A percentile compares a stretch with the other conserved stretches of the same genome.
Evolutionary conservation across 2,329 filamentous ascomycete species (phyloP).

Genomic region (Pseudogymnoascus verrucosus): DNA sequence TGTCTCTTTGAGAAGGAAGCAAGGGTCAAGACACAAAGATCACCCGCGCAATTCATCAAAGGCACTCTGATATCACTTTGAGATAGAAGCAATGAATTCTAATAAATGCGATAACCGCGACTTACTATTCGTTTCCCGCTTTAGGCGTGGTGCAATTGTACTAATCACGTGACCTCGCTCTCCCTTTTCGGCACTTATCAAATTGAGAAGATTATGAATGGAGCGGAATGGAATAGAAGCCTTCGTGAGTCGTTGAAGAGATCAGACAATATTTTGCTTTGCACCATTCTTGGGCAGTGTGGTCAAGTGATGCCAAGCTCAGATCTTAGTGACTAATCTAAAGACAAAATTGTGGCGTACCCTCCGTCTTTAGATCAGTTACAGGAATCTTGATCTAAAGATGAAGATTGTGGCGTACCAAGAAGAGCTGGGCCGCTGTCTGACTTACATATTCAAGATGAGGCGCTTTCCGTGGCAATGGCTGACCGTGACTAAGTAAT

Average conservation of each 20-base stretch:
- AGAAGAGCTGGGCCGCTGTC: no score
- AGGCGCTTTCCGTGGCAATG: not conserved
- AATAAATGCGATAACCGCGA: not conserved
- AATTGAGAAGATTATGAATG: not conserved
- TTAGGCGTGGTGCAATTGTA: not conserved
- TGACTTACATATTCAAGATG: no score
- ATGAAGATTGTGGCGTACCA: no score
- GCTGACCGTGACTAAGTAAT: not conserved
- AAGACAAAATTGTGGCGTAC: not conserved
- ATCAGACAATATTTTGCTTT: not conserved
- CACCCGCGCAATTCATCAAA: not conserved
- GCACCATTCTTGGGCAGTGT: not conserved
- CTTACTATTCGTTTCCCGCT: not conserved
- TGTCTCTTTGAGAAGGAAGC: conserved; percentile 1
- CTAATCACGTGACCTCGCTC: not conserved
- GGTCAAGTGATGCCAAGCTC: not conserved
- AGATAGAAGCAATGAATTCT: not conserved
- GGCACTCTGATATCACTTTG: not conserved
- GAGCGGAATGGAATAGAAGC: not conserved
- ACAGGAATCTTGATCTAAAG: no score
- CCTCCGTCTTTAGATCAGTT: no score
- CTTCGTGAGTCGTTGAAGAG: not conserved
- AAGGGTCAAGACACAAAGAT: not conserved
- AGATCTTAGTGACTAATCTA: not conserved
- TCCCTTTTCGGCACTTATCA: not conserved